These are phyloP conservation scores for Cadophora sp. DNA, from an alignment of 2,329 filamentous ascomycete species.

Conservation along the genomic window DNA sequence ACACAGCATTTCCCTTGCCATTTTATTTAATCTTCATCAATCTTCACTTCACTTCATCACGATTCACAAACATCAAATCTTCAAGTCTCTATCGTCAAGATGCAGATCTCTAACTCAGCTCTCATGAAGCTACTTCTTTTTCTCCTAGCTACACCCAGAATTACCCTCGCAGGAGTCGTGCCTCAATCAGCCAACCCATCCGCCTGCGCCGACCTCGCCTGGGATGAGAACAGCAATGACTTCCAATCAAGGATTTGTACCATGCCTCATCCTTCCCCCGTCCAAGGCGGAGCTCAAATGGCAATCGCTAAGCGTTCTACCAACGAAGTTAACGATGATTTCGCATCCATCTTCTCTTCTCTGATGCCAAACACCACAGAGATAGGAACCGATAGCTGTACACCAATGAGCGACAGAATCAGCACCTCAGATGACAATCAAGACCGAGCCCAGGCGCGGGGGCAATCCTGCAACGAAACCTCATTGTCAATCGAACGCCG, in stretches of 20 bases:
- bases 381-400: not conserved
- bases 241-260: constrained; percentile 6
- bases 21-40: not conserved
- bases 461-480: not conserved
- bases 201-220: constrained; percentile 3
- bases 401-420: not conserved
- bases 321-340: not conserved
- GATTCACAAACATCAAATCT: too few relatives aligned
- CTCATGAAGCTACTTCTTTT: not conserved
- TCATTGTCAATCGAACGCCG: not conserved
- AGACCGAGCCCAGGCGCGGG: not conserved
- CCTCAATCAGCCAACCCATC: not conserved
- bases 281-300: not conserved
- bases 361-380: constrained; percentile 1
- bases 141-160: not conserved
- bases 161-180: not conserved
- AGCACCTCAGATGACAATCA: not conserved
- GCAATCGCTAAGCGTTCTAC: not conserved
- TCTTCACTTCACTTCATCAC: not conserved
- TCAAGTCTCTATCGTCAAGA: not conserved
- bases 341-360: not conserved
- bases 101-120: not conserved
- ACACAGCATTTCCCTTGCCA: too few relatives aligned
- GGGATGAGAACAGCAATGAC: not conserved
- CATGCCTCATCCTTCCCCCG: not conserved